Conservation (phyloP, 140 eudicot genomes). For the Oenanthe javanica region DNA sequence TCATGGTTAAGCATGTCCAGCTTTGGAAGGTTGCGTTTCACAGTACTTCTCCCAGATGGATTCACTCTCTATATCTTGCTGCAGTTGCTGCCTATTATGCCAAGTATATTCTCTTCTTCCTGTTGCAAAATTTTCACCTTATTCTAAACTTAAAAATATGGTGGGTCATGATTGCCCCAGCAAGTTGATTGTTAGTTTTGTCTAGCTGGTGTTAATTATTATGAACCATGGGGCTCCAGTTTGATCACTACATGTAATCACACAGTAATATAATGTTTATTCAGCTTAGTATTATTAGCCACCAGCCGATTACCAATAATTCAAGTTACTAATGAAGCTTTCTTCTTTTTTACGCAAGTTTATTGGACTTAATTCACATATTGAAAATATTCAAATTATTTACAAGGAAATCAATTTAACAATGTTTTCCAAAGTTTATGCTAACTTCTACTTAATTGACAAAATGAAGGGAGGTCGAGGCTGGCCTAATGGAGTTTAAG, state of each 20-base stretch:
- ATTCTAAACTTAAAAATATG: background rate
- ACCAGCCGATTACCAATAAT: background rate
- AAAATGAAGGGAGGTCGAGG: constrained; percentile 81
- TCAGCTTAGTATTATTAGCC: background rate
- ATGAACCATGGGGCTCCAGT: background rate
- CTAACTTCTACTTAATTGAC: constrained; percentile 13
- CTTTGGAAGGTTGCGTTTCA: constrained; percentile 97
- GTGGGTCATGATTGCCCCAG: constrained; percentile 4
- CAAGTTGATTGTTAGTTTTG: background rate
- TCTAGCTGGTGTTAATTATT: background rate
- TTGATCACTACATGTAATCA: background rate
- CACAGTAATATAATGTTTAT: background rate
- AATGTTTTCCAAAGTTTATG: constrained; percentile 6
- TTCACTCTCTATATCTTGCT: constrained; percentile 82
- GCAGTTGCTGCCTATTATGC: constrained; percentile 98
- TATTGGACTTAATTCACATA: background rate
- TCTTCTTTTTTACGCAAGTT: background rate
- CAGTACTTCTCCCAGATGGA: constrained; percentile 91
- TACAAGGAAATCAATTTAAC: background rate
- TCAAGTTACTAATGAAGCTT: background rate
- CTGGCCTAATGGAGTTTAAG: constrained; percentile 96
- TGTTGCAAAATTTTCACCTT: background rate
- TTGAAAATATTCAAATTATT: background rate
- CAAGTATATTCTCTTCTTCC: constrained; percentile 49
- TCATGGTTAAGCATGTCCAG: constrained; percentile 95